Base-by-base conservation (phyloP, 768 basidiomycete species). In the Naganishia vishniacii region DNA sequence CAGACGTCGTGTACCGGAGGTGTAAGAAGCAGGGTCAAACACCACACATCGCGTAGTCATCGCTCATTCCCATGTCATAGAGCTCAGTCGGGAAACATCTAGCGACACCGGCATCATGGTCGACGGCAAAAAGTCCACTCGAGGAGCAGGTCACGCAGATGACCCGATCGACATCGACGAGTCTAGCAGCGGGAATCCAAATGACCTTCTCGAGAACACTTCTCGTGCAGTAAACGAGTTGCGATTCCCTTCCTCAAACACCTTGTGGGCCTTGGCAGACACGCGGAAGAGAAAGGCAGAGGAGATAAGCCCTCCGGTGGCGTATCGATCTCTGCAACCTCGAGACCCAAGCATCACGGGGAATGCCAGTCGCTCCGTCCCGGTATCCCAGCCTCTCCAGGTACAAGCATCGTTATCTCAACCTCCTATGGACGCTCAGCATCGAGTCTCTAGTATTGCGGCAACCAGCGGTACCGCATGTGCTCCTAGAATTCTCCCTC, bases 101-200 rank as follows among this genome's bases (percentile, higher is more conserved):
- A n/a, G n/a, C n/a, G n/a, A n/a, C n/a, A n/a, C n/a, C n/a, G n/a
- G n/a, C 34, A 15, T 15, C 8, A 37, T 37, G 34, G 34, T 37
- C 15, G 7, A 7, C 15, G 34, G 15, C 7, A 7, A 37, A 37
- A 7, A 37, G 15, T 20, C 32, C 37, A 18, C 7, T 20, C 42
- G 42, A 6, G 53, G 32, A 65, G 62, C 48, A 74, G 70, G 62
- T 65, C 66, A 47, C 49, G 73, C 29, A 62, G 68, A 32, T 31
- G 70, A 40, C 69, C 71, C 16, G 29, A 65, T 66, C 9, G 65
- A 71, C 44, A 62, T 65, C 4, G 58, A 65, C 26, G 18, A 12
- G 16, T n/a, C 68, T 4, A 59, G 49, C 15, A 53, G 56, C 25
- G 64, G 66, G 28, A 65, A 65, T 25, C 25, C 51, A 18, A 40